phyloP scores from a whole-genome alignment of 1,284 basidiomycete species.

The Fomes fomentarius region DNA sequence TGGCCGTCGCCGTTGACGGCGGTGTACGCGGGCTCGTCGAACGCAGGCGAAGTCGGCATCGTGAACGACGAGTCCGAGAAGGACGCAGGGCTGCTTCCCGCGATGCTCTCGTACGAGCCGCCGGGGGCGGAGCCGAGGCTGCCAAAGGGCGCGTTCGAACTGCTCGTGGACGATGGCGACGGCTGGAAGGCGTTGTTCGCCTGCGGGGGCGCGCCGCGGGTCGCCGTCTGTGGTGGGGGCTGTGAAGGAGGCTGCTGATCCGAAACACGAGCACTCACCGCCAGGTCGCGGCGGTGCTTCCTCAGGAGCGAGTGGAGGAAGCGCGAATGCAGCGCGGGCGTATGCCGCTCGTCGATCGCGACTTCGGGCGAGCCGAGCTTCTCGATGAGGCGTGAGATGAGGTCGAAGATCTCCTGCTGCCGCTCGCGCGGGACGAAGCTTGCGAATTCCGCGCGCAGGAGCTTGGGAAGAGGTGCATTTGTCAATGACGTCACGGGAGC shows the following conservation, averaged over 20 bases:
- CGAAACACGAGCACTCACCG: constrained; percentile 47
- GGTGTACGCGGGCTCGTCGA: constrained; percentile 29
- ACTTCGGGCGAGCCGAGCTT: constrained; percentile 72
- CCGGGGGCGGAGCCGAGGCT: constrained; percentile 6
- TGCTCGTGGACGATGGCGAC: background rate
- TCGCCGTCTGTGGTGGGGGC: constrained; percentile 14
- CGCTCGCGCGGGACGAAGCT: constrained; percentile 61
- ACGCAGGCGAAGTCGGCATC: constrained; percentile 24
- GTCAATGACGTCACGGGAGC: no score
- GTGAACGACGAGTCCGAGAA: constrained; percentile 21
- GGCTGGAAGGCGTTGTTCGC: background rate
- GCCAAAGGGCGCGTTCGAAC: constrained; percentile 3
- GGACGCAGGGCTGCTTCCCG: constrained; percentile 20
- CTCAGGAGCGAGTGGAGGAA: constrained; percentile 74
- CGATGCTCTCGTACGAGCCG: constrained; percentile 15
- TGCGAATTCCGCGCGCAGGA: constrained; percentile 75
- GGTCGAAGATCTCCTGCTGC: constrained; percentile 69
- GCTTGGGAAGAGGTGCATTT: no score
- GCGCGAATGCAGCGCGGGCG: constrained; percentile 78
- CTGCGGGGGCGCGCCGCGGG: background rate
- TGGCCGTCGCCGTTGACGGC: constrained; percentile 18
- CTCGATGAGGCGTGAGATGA: constrained; percentile 74
- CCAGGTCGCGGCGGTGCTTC: constrained; percentile 67
- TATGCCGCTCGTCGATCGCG: constrained; percentile 82
- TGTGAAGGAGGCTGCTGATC: constrained; percentile 24